Conservation (phyloP, 176 grass and related monocot species). For the Bromus sterilis region DNA sequence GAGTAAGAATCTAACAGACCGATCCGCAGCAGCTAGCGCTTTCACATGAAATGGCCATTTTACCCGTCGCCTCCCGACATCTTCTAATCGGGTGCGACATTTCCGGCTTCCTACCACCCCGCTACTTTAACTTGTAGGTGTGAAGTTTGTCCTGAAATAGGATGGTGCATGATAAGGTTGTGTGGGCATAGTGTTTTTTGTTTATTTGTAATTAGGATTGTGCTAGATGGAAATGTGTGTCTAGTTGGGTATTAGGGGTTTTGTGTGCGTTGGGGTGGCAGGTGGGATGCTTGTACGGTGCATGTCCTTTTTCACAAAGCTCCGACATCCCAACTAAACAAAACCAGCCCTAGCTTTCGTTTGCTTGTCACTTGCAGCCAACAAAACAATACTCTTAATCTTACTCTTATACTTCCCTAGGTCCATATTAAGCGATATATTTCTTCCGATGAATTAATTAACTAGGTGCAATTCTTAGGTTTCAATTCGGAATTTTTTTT, state of each 20-base stretch:
- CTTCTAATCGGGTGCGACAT: neutral
- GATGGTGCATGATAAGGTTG: slow-evolving; percentile 9
- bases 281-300: slow-evolving; percentile 33
- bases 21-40: rapidly evolving
- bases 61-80: neutral
- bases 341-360: slow-evolving; percentile 12
- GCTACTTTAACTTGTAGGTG: neutral
- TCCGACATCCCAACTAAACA: slow-evolving; percentile 43
- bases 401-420: too few species aligned
- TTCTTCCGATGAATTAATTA: neutral
- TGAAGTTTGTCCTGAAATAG: slow-evolving; percentile 25
- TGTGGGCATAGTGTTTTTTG: slow-evolving; percentile 4
- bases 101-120: neutral
- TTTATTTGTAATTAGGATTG: slow-evolving; percentile 13
- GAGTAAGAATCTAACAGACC: neutral
- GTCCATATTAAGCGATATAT: neutral
- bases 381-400: neutral
- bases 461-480: neutral
- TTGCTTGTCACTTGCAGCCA: slow-evolving; percentile 6
- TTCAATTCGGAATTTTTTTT: neutral
- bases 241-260: slow-evolving; percentile 55
- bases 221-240: neutral
- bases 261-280: slow-evolving; percentile 5
- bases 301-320: slow-evolving; percentile 38
- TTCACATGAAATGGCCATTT: neutral